Conservation (phyloP, 768 basidiomycete genomes). For the Tylopilus rubrobrunneus region DNA sequence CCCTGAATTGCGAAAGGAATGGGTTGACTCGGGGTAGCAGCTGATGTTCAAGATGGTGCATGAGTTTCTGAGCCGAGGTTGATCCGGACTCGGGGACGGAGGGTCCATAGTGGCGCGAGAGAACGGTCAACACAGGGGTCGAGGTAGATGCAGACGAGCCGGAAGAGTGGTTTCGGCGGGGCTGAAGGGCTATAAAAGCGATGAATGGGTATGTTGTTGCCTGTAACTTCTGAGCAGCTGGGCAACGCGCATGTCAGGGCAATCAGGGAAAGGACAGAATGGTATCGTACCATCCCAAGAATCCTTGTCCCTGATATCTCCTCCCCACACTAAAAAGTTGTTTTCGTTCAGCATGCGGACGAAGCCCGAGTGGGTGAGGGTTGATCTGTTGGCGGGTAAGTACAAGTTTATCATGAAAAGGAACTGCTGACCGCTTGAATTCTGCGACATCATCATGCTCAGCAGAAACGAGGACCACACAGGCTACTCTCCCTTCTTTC, state of each 20-base stretch:
- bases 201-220: constrained; percentile 92
- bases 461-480: constrained; percentile 78
- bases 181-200: constrained; percentile 86
- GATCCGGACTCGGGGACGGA: constrained; percentile 45
- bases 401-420: background rate
- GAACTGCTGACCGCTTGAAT: constrained; percentile 68
- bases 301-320: constrained; percentile 80
- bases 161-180: constrained; percentile 44
- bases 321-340: constrained; percentile 85
- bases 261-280: background rate
- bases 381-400: constrained; percentile 43
- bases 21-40: constrained; percentile 80
- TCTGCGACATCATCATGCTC: constrained; percentile 88
- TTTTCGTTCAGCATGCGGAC: constrained; percentile 68
- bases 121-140: constrained; percentile 63
- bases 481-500: constrained; percentile 67
- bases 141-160: constrained; percentile 33
- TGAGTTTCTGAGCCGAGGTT: constrained; percentile 62
- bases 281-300: constrained; percentile 62
- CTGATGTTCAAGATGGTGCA: constrained; percentile 61
- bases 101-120: constrained; percentile 81
- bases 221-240: constrained; percentile 69
- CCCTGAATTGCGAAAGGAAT: constrained; percentile 62
- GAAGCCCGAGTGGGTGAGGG: constrained; percentile 70
- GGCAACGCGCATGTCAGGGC: background rate